Conservation (phyloP, 164 flowering plant genomes). For the Vitis riparia region DNA sequence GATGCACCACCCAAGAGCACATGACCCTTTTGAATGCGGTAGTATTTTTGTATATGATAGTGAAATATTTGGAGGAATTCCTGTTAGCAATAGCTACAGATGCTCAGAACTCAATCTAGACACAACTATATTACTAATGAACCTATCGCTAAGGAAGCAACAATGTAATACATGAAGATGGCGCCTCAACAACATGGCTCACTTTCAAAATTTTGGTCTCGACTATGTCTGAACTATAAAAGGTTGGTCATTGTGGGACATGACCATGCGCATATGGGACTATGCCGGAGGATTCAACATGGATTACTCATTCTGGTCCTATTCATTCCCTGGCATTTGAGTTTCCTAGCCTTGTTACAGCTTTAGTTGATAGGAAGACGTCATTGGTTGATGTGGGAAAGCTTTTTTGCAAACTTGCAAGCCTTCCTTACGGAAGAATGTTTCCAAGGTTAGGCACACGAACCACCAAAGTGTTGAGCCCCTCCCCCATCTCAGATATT, state of each 20-base stretch:
- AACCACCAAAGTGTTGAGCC: slow-evolving; percentile 44
- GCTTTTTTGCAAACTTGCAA: slow-evolving; percentile 43
- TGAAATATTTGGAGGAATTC: no score
- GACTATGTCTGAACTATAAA: no score
- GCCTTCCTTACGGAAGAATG: slow-evolving; percentile 19
- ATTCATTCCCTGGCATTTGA: slow-evolving; percentile 84
- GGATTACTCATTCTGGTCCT: slow-evolving; percentile 80
- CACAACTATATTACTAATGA: no score
- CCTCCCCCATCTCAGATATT: slow-evolving; percentile 31
- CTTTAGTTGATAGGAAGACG: slow-evolving; percentile 80
- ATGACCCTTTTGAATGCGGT: no score
- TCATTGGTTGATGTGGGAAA: slow-evolving; percentile 78
- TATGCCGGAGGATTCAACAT: slow-evolving; percentile 58
- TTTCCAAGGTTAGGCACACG: slow-evolving; percentile 13
- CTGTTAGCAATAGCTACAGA: no score
- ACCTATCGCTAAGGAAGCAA: no score
- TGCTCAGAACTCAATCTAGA: no score
- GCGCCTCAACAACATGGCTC: no score
- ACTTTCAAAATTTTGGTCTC: no score
- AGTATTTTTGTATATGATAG: no score
- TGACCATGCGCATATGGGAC: slow-evolving; percentile 91
- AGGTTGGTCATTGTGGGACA: slow-evolving; percentile 57
- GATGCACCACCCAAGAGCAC: no score
- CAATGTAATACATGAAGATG: no score
- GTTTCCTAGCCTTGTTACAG: slow-evolving; percentile 95